A percentile compares a stretch with the other conserved stretches of the same genome.
Conservation (phyloP, 352 stramenopile species). For the Peronospora destructor region DNA sequence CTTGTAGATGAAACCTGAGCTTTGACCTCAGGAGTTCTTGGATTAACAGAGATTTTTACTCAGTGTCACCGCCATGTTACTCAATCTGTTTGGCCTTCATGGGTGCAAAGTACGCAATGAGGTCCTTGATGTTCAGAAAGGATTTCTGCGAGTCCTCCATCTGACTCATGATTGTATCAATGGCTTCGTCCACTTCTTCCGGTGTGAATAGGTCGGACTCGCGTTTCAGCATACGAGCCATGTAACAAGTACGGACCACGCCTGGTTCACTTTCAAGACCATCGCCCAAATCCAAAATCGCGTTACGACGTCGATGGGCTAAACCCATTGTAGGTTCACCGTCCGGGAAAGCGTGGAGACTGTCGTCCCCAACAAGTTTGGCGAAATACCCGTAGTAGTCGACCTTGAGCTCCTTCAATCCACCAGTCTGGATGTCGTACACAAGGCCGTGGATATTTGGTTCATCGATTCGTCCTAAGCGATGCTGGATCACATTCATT, state of each 20-base stretch:
- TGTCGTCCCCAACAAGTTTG: constrained; percentile 48
- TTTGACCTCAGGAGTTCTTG: too few species aligned
- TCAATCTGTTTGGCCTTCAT: constrained; percentile 15
- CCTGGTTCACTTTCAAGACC: constrained; percentile 53
- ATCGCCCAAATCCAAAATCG: constrained; percentile 45
- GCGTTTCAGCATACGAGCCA: constrained; percentile 48
- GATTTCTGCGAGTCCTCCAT: constrained; percentile 29
- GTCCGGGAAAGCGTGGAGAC: constrained; percentile 48
- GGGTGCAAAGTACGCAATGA: constrained; percentile 43
- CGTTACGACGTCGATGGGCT: constrained; percentile 46
- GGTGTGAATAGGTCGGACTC: constrained; percentile 54
- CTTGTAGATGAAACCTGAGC: too few species aligned
- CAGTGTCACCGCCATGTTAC: too few species aligned
- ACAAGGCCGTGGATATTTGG: constrained; percentile 71
- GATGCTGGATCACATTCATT: constrained; percentile 73
- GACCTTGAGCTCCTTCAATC: constrained; percentile 62
- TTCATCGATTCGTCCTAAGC: constrained; percentile 53
- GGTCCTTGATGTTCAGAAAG: constrained; percentile 40
- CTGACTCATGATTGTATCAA: constrained; percentile 33
- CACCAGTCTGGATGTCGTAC: constrained; percentile 59
- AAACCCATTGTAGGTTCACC: constrained; percentile 46
- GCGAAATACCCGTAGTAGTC: constrained; percentile 44
- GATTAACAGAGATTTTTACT: too few species aligned
- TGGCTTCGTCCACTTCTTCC: constrained; percentile 50
- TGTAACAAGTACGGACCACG: constrained; percentile 49